phyloP scores from a whole-genome alignment of 371 early-diverging fungal species.

The Zychaea mexicana region DNA sequence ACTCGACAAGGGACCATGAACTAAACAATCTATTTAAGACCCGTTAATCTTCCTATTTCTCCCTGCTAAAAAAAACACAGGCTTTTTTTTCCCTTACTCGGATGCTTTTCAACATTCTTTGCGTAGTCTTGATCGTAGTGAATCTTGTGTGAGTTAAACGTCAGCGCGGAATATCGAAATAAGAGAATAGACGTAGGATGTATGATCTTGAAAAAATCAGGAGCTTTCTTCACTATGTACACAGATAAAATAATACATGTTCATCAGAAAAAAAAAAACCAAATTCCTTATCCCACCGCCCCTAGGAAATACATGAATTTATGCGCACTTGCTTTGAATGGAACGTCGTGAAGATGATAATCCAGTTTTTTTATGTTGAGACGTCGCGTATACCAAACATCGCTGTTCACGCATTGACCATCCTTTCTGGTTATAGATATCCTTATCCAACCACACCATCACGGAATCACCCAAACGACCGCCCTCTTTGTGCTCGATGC shows the following conservation, averaged over 20 bases:
- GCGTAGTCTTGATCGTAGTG: constrained; percentile 83
- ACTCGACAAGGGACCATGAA: constrained; percentile 82
- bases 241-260: not conserved
- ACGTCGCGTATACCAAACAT: constrained; percentile 67
- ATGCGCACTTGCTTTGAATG: not conserved
- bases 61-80: not conserved
- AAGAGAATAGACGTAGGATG: constrained; percentile 67
- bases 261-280: too few species aligned
- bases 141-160: constrained; percentile 83
- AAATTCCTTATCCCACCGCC: too few species aligned
- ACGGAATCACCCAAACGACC: constrained; percentile 62
- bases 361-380: not conserved
- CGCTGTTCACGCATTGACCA: constrained; percentile 71
- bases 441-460: constrained; percentile 70
- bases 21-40: constrained; percentile 55
- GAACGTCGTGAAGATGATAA: not conserved
- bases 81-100: constrained; percentile 39
- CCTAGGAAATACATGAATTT: too few species aligned
- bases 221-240: constrained; percentile 8
- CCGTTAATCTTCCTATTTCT: not conserved
- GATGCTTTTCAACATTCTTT: constrained; percentile 68
- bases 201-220: constrained; percentile 59
- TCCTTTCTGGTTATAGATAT: constrained; percentile 65
- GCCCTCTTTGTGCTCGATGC: constrained; percentile 49
- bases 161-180: constrained; percentile 85